These are phyloP conservation scores for Asterochloris sp. DNA, from an alignment of 139 green algal genomes.

Conservation along the genomic window DNA sequence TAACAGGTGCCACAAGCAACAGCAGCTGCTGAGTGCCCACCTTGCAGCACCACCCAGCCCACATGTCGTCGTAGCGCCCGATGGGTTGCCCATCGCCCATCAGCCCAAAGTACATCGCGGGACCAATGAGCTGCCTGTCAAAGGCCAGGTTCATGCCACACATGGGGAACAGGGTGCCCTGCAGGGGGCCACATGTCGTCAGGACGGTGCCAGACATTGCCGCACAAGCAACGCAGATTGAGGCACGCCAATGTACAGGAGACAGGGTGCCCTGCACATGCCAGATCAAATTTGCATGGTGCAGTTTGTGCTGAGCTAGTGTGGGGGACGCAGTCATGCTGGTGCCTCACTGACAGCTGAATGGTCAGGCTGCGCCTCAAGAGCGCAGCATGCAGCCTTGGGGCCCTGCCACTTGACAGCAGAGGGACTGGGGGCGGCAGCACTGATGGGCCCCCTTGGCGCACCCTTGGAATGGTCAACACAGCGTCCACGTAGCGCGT, in stretches of 20 bases:
- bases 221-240: neutral
- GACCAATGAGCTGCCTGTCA: constrained; percentile 84
- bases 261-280: neutral
- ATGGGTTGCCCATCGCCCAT: constrained; percentile 97
- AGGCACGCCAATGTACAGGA: neutral
- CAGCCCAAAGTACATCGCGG: constrained; percentile 97
- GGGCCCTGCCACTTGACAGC: too few relatives aligned
- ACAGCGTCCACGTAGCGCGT: constrained; percentile 91
- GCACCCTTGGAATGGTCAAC: constrained; percentile 89
- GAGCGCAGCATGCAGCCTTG: too few relatives aligned
- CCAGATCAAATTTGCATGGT: too few relatives aligned
- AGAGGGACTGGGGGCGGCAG: too few relatives aligned
- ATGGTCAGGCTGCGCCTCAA: too few relatives aligned
- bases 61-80: constrained; percentile 97
- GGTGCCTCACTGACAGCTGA: too few relatives aligned
- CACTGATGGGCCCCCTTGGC: neutral
- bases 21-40: constrained; percentile 16
- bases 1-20: too few relatives aligned
- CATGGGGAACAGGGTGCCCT: constrained; percentile 94
- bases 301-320: too few relatives aligned
- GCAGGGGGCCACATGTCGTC: constrained; percentile 1
- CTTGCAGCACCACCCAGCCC: constrained; percentile 95
- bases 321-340: too few relatives aligned
- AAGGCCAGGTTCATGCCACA: constrained; percentile 98
- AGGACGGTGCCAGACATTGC: neutral